Percentiles rank a stretch among this genome's conserved stretches.
phyloP scores from a whole-genome alignment of 2,329 filamentous ascomycete genomes.

The Aciculosporium take region DNA sequence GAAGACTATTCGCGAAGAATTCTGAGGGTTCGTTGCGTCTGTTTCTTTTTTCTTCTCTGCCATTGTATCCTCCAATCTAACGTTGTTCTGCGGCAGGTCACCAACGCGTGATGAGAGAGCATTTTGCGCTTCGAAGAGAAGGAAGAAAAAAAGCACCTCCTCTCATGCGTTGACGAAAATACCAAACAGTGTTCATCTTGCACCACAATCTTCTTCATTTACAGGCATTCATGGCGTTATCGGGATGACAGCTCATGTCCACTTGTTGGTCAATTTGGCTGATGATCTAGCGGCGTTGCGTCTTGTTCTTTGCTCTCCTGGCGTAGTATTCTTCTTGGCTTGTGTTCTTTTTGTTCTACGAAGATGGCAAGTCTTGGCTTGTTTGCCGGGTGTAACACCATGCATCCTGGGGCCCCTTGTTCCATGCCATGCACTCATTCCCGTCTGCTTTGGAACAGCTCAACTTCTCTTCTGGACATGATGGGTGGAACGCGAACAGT shows the following conservation, averaged over 20 bases:
- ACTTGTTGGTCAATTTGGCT: slow-evolving; percentile 19
- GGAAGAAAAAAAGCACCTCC: background rate
- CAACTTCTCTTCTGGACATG: slow-evolving; percentile 5
- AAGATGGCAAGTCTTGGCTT: background rate
- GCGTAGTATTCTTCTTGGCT: slow-evolving; percentile 17
- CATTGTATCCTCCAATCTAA: background rate
- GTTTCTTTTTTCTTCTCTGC: background rate
- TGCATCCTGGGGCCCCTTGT: background rate
- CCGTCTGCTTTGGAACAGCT: slow-evolving; percentile 1
- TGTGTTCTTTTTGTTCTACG: background rate
- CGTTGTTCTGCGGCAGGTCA: slow-evolving; percentile 28
- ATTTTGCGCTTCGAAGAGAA: background rate
- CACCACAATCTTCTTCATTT: slow-evolving; percentile 14
- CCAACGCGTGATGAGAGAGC: slow-evolving; percentile 46
- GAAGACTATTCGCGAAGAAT: slow-evolving; percentile 94
- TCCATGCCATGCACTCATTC: slow-evolving; percentile 4
- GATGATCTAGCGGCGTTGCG: slow-evolving; percentile 24
- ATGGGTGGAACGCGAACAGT: background rate
- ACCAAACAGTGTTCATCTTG: slow-evolving; percentile 16
- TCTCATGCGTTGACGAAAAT: slow-evolving; percentile 4
- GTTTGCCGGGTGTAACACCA: background rate
- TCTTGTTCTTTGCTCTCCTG: slow-evolving; percentile 14
- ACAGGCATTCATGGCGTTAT: slow-evolving; percentile 30
- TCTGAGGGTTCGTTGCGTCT: slow-evolving; percentile 57
- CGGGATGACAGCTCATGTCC: slow-evolving; percentile 24